Conservation (phyloP, 2,329 filamentous ascomycete species). For the Cryoendolithus antarcticus region DNA sequence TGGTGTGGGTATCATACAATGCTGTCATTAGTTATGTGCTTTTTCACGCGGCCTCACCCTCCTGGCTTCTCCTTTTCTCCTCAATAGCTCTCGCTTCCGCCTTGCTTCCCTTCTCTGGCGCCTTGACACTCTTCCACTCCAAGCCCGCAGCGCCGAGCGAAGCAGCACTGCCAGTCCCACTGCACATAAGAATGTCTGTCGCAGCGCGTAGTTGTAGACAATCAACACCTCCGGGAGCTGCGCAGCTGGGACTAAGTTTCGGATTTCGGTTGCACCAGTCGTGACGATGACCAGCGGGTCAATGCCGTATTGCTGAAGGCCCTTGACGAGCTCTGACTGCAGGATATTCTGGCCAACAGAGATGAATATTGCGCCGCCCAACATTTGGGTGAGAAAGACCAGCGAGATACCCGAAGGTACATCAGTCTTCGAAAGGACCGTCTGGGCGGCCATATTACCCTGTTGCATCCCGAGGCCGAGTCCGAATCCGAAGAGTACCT, state of each 20-base stretch:
- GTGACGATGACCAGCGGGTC: constrained; percentile 11
- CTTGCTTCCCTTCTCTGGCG: neutral
- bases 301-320: constrained; percentile 7
- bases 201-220: constrained; percentile 18
- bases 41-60: neutral
- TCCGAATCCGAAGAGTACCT: constrained; percentile 33
- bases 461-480: constrained; percentile 31
- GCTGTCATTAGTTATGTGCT: neutral
- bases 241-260: constrained; percentile 11
- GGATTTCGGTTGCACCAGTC: constrained; percentile 19
- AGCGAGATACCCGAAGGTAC: constrained; percentile 28
- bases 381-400: constrained; percentile 31
- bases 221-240: constrained; percentile 10
- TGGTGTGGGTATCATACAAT: neutral
- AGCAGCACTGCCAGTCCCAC: constrained; percentile 8
- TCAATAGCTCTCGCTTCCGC: neutral
- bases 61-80: constrained; percentile 1
- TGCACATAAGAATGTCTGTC: constrained; percentile 16
- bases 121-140: constrained; percentile 16
- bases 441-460: constrained; percentile 29
- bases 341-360: constrained; percentile 27
- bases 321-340: constrained; percentile 8
- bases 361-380: constrained; percentile 32
- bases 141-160: constrained; percentile 15
- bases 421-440: constrained; percentile 23